Evolutionary conservation across 2,329 filamentous ascomycete species (phyloP), one percentile per base, ranked within the genome.

Genomic region (Dendrostoma leiphaemia): DNA sequence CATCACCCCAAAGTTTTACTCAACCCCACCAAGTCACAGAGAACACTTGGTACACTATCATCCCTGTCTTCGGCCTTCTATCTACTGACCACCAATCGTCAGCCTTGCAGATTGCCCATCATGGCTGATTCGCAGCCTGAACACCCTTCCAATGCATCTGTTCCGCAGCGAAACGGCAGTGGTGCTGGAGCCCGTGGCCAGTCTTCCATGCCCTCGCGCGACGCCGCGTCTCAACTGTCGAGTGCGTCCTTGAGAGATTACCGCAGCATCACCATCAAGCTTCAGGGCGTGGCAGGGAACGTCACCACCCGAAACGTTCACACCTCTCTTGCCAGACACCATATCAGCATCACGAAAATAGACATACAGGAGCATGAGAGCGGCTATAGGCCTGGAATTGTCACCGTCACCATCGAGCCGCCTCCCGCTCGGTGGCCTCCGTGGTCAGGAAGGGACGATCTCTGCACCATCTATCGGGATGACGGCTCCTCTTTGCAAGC

Each of bases 371-470:
- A 81, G 44, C 63, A 71, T 46, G 56, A 60, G 6, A 59, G 69
- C 28, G 70, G 79, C n/a, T 54, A 69, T 24, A 64, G 69, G 51
- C 67, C 68, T 29, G 69, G 71, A 0, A 65, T 38, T 23, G 83
- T 74, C 1, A 76, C 71, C 17, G 67, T 89, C 31, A 73, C 71
- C 2, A 88, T 89, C 58, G 79, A 76, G 64, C 84, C 84, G 0
- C 79, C 82, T 0, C 83, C 84, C 0, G 43, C 19, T 15, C 37
- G 32, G 19, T 58, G 52, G 54, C 54, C 54, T 9, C 52, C 54
- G 9, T 57, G 54, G 54, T 31, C 7, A 8, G 54, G 47, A 3
- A 23, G 51, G 13, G n/a, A 6, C 7, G 26, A 55, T 13, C 8
- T 3, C 15, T 46, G 49, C 15, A 13, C 24, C 37, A 49, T 58